These are phyloP conservation scores for Naematelia aurantialba DNA, from an alignment of 768 basidiomycete genomes.

Conservation along the genomic window DNA sequence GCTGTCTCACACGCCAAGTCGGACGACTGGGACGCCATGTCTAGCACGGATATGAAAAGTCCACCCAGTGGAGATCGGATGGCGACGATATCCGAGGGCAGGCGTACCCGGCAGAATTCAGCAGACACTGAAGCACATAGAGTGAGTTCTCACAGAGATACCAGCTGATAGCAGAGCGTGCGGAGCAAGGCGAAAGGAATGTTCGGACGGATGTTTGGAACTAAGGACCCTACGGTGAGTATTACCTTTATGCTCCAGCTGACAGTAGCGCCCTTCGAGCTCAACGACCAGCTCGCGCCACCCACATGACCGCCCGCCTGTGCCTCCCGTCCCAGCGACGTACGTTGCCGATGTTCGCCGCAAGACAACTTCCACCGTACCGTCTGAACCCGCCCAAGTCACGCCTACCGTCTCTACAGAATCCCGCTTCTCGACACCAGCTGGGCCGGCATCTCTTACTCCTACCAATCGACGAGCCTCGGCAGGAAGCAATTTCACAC, in stretches of 20 bases:
- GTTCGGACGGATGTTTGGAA: slow-evolving; percentile 44
- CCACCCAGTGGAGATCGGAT: slow-evolving; percentile 18
- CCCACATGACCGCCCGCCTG: slow-evolving; percentile 12
- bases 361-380: not conserved
- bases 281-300: slow-evolving; percentile 2
- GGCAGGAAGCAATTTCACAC: slow-evolving; percentile 18
- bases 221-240: slow-evolving; percentile 3
- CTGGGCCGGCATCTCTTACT: not conserved
- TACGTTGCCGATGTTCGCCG: slow-evolving; percentile 5
- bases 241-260: not conserved
- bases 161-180: slow-evolving; percentile 26
- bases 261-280: slow-evolving; percentile 5
- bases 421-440: too few relatives aligned
- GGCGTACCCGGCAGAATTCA: not conserved
- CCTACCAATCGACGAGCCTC: slow-evolving; percentile 6
- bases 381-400: not conserved
- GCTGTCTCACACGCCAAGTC: too few relatives aligned
- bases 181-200: slow-evolving; percentile 42
- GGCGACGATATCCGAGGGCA: slow-evolving; percentile 17
- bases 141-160: not conserved
- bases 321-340: slow-evolving; percentile 23
- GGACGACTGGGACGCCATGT: slow-evolving; percentile 17
- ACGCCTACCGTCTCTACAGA: slow-evolving; percentile 1
- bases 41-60: slow-evolving; percentile 13
- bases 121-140: not conserved